Conservation (phyloP, 1,284 basidiomycete species). For the Sanguinoderma infundibulare region DNA sequence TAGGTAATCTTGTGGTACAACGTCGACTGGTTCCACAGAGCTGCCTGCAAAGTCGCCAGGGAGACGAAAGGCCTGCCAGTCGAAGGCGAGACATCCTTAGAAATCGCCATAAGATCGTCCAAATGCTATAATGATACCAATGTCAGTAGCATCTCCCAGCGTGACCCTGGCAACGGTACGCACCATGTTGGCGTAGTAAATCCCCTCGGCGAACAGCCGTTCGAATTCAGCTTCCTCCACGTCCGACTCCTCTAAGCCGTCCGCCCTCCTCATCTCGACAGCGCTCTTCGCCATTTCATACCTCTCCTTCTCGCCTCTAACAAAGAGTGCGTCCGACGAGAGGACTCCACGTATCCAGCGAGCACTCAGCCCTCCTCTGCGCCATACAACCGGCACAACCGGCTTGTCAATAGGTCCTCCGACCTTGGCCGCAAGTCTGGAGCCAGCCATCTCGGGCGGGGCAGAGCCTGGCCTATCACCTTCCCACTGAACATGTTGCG, state of each 20-base stretch:
- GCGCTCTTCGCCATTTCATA: constrained; percentile 81
- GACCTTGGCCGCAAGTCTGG: background rate
- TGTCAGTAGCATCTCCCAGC: background rate
- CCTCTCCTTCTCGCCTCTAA: constrained; percentile 78
- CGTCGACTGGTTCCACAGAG: constrained; percentile 77
- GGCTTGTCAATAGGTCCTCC: background rate
- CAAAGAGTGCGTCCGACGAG: constrained; percentile 82
- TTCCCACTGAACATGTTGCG: constrained; percentile 9
- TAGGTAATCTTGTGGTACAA: constrained; percentile 62
- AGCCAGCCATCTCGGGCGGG: constrained; percentile 19
- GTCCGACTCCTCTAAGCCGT: constrained; percentile 24
- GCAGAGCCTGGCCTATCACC: constrained; percentile 22
- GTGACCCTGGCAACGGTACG: background rate
- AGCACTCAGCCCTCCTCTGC: constrained; percentile 70
- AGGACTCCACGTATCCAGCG: constrained; percentile 78
- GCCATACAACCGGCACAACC: constrained; percentile 60
- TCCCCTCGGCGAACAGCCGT: constrained; percentile 78
- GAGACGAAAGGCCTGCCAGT: constrained; percentile 76
- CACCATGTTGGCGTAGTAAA: constrained; percentile 92
- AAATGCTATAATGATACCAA: constrained; percentile 54
- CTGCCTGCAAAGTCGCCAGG: constrained; percentile 68
- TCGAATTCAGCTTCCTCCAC: constrained; percentile 71
- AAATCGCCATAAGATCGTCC: constrained; percentile 78
- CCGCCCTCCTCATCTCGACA: constrained; percentile 72
- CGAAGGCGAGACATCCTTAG: constrained; percentile 71